A percentile compares a stretch with the other conserved stretches of the same genome.
Evolutionary conservation across 2,329 filamentous ascomycete genomes (phyloP).

Genomic region (Chrysoporthe deuterocubensis): DNA sequence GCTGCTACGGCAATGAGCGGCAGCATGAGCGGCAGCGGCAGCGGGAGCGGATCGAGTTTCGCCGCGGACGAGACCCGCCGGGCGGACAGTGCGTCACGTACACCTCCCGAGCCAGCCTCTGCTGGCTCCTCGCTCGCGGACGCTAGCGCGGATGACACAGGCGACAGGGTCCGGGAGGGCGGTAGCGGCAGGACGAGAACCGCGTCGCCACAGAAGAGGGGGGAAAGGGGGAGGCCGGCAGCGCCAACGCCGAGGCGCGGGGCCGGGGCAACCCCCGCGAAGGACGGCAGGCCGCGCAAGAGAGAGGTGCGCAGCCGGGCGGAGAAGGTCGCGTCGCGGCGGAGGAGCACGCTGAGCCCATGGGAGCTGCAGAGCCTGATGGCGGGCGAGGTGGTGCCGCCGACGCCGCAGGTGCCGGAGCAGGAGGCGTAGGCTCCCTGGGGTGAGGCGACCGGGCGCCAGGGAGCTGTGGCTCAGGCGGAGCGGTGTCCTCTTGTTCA

Average conservation of each 20-base stretch:
- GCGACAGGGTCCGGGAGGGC: background rate
- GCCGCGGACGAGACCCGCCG: constrained; percentile 23
- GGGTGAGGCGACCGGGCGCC: background rate
- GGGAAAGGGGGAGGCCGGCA: background rate
- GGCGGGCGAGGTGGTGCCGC: constrained; percentile 40
- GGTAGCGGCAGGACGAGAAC: constrained; percentile 10
- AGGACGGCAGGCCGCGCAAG: constrained; percentile 38
- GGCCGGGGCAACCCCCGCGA: background rate
- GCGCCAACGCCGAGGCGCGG: background rate
- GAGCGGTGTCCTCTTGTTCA: too few relatives aligned
- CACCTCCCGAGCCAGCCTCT: background rate
- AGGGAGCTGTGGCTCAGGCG: background rate
- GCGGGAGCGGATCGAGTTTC: constrained; percentile 14
- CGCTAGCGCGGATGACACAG: background rate
- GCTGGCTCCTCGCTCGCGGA: background rate
- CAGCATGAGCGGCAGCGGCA: constrained; percentile 19
- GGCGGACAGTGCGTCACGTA: constrained; percentile 6
- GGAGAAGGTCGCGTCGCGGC: constrained; percentile 62
- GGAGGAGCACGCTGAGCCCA: constrained; percentile 75
- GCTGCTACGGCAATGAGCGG: constrained; percentile 6
- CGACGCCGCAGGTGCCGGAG: constrained; percentile 18
- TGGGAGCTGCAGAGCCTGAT: constrained; percentile 74
- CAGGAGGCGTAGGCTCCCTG: background rate
- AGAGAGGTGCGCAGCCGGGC: constrained; percentile 50
- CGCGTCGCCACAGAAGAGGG: constrained; percentile 14